Evolutionary conservation across 225 moss, liverwort and hornwort genomes (phyloP).

Genomic region (Thuidium tamariscinum): DNA sequence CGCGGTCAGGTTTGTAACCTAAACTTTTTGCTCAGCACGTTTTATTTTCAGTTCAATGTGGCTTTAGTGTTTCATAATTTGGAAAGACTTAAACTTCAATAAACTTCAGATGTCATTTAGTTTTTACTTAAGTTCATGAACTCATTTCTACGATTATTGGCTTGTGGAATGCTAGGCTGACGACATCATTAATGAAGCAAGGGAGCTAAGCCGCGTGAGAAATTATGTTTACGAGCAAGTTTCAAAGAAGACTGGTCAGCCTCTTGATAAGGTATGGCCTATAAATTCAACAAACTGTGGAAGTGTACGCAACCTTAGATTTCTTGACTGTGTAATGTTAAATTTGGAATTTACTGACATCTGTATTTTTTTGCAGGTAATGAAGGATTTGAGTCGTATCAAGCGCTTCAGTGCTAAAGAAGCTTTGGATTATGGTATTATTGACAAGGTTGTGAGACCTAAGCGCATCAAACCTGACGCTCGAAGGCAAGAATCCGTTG

Average conservation of each 20-base stretch:
- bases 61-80: neutral
- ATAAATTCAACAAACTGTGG: neutral
- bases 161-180: constrained; percentile 59
- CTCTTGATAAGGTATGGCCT: constrained; percentile 70
- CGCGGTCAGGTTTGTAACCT: constrained; percentile 64
- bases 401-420: constrained; percentile 96
- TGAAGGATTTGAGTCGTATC: constrained; percentile 93
- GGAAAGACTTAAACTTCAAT: neutral
- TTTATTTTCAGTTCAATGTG: neutral
- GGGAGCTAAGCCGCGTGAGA: constrained; percentile 84
- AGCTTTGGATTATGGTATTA: constrained; percentile 94
- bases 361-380: constrained; percentile 44
- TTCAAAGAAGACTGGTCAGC: constrained; percentile 81
- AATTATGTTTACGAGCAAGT: constrained; percentile 83
- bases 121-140: neutral
- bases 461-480: constrained; percentile 43
- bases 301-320: neutral
- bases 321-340: neutral
- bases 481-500: constrained; percentile 36
- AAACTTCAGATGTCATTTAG: neutral
- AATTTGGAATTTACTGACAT: neutral
- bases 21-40: neutral
- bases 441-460: constrained; percentile 89
- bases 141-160: neutral
- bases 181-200: constrained; percentile 97